A percentile compares a stretch with the other conserved stretches of the same genome.
Evolutionary conservation across 169 alveolate species (phyloP).

Genomic region (Neospora caninum): DNA sequence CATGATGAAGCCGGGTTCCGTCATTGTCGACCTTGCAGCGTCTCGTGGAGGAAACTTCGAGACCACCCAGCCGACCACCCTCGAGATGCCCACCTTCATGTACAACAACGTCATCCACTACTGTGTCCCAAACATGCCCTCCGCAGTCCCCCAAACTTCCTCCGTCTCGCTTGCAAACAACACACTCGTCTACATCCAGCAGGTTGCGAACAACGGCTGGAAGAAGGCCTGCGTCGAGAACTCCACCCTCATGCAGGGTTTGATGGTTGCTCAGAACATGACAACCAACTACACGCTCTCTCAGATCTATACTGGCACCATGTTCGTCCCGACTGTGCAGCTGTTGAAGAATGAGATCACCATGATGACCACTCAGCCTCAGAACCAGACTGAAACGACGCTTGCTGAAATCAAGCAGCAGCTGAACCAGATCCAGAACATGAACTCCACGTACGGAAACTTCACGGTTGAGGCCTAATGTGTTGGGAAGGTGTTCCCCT

Average conservation of each 20-base stretch:
- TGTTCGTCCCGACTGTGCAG: constrained; percentile 39
- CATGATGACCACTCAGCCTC: neutral
- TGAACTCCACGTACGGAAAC: neutral
- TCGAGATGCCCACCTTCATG: constrained; percentile 40
- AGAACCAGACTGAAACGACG: neutral
- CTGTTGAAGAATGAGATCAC: constrained; percentile 27
- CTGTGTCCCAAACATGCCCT: constrained; percentile 48
- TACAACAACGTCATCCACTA: constrained; percentile 41
- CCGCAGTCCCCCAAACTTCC: constrained; percentile 50
- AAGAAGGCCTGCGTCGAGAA: constrained; percentile 30
- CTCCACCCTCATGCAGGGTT: constrained; percentile 44
- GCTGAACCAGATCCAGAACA: neutral
- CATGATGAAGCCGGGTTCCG: constrained; percentile 37
- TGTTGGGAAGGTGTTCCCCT: no score
- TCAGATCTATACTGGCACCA: no score
- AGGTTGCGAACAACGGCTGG: constrained; percentile 61
- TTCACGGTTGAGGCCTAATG: constrained; percentile 44
- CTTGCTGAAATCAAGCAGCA: constrained; percentile 8
- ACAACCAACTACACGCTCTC: constrained; percentile 21
- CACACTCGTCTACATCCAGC: constrained; percentile 44
- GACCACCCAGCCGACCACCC: constrained; percentile 44
- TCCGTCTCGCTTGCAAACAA: constrained; percentile 33
- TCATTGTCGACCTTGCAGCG: constrained; percentile 50
- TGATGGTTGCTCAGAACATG: constrained; percentile 39
- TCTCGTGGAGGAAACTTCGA: constrained; percentile 54